These are phyloP conservation scores for Alternaria incomplexa DNA, from an alignment of 2,329 filamentous ascomycete genomes.

Conservation along the genomic window DNA sequence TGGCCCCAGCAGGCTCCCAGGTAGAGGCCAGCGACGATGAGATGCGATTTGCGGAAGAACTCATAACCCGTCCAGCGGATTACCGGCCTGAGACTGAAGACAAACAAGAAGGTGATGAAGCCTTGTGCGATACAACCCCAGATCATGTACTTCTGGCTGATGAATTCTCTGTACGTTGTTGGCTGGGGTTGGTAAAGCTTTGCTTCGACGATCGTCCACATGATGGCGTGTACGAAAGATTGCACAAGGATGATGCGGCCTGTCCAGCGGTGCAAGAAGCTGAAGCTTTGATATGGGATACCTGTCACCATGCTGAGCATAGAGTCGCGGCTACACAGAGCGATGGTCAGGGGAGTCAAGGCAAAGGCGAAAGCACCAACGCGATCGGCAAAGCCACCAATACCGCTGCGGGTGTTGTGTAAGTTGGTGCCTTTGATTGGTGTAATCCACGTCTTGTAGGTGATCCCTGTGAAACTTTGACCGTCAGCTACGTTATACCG, in stretches of 20 bases:
- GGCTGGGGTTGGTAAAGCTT: conserved; percentile 11
- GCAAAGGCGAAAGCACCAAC: conserved; percentile 9
- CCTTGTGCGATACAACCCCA: conserved; percentile 8
- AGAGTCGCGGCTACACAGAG: conserved; percentile 5
- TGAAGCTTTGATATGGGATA: conserved; percentile 10
- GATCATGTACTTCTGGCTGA: conserved; percentile 10
- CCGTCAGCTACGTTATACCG: not conserved
- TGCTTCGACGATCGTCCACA: conserved; percentile 8
- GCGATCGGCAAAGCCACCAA: conserved; percentile 9
- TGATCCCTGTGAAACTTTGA: conserved; percentile 3
- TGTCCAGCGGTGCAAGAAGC: conserved; percentile 11
- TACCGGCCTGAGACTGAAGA: conserved; percentile 9
- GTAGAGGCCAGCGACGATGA: conserved; percentile 6
- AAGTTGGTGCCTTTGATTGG: conserved; percentile 1
- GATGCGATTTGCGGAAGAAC: conserved; percentile 10
- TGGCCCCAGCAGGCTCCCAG: conserved; percentile 10
- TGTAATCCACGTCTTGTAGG: conserved; percentile 11
- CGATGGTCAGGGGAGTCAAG: conserved; percentile 6
- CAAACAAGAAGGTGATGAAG: conserved; percentile 8
- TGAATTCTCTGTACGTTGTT: conserved; percentile 2
- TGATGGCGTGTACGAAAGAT: conserved; percentile 7
- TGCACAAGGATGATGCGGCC: conserved; percentile 10
- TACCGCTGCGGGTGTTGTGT: conserved; percentile 7
- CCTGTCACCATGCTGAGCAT: conserved; percentile 10
- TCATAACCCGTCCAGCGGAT: conserved; percentile 13